Evolutionary conservation across 1,284 basidiomycete genomes (phyloP).

Genomic region (Boletus sp.): DNA sequence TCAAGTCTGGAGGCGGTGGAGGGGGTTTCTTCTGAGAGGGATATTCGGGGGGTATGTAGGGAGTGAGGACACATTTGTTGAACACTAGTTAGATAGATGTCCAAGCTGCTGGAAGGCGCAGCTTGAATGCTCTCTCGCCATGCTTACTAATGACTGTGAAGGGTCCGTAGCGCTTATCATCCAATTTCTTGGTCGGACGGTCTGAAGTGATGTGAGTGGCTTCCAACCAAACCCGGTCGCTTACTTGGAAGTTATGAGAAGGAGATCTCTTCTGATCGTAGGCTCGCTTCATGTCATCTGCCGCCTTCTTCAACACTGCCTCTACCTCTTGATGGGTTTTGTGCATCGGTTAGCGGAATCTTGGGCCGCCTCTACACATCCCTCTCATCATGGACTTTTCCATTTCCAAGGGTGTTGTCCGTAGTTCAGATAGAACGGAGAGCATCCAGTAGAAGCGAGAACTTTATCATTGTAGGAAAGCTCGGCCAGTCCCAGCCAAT

Average conservation of each 20-base stretch:
- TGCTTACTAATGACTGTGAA: conserved; percentile 21
- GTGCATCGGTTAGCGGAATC: too few species aligned
- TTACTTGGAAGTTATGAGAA: background rate
- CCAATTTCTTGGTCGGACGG: conserved; percentile 15
- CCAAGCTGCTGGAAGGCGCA: conserved; percentile 10
- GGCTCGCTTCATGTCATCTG: background rate
- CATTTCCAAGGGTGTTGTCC: too few species aligned
- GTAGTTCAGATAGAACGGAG: too few species aligned
- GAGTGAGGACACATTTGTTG: conserved; percentile 11
- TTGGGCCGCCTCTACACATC: too few species aligned
- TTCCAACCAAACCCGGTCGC: conserved; percentile 9
- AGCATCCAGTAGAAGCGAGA: too few species aligned
- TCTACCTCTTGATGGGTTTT: too few species aligned
- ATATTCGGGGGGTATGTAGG: conserved; percentile 1
- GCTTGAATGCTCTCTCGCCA: conserved; percentile 11
- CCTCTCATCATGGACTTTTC: too few species aligned
- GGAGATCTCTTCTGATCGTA: background rate
- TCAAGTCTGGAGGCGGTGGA: background rate
- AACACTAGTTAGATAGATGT: conserved; percentile 17
- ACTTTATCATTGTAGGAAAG: too few species aligned
- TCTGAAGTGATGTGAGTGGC: conserved; percentile 2
- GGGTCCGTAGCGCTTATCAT: conserved; percentile 11
- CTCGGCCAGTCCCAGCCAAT: too few species aligned
- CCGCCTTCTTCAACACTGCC: too few species aligned
- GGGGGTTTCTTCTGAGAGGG: background rate